phyloP scores from a whole-genome alignment of 805 yeast genomes.

The Middelhovenomyces tepae region DNA sequence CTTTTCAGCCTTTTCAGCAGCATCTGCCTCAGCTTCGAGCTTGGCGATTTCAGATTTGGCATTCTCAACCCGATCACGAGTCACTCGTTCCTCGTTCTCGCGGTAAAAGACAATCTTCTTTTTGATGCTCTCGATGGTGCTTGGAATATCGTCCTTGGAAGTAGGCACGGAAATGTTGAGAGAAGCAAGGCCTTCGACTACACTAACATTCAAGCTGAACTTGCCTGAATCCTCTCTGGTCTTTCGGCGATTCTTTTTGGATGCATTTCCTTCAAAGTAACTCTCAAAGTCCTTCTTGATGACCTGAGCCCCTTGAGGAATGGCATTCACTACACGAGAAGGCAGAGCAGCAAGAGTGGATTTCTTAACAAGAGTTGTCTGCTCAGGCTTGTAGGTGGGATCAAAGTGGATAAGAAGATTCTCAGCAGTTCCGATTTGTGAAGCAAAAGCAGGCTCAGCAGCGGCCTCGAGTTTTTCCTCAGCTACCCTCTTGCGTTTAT shows the following conservation, averaged over 20 bases:
- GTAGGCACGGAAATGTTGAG: slow-evolving; percentile 74
- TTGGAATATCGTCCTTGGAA: slow-evolving; percentile 58
- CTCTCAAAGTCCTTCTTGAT: slow-evolving; percentile 54
- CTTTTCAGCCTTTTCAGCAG: slow-evolving; percentile 9
- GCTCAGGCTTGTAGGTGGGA: slow-evolving; percentile 57
- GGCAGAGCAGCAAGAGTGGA: slow-evolving; percentile 24
- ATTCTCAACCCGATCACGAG: slow-evolving; percentile 62
- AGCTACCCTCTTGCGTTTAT: slow-evolving; percentile 54
- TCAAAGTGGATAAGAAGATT: slow-evolving; percentile 65
- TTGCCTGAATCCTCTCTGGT: slow-evolving; percentile 30
- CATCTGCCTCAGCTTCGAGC: slow-evolving; percentile 38
- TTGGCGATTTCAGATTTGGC: slow-evolving; percentile 73
- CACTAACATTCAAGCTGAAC: slow-evolving; percentile 71
- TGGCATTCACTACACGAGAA: slow-evolving; percentile 34
- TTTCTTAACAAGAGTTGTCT: slow-evolving; percentile 22
- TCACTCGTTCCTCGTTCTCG: slow-evolving; percentile 70
- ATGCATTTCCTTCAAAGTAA: slow-evolving; percentile 48
- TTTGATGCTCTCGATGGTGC: slow-evolving; percentile 57
- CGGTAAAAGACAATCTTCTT: slow-evolving; percentile 60
- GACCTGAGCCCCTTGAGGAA: slow-evolving; percentile 57
- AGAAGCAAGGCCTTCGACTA: slow-evolving; percentile 67
- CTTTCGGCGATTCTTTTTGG: slow-evolving; percentile 44
- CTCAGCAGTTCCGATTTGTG: slow-evolving; percentile 71
- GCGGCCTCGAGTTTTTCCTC: slow-evolving; percentile 65
- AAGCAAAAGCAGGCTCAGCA: slow-evolving; percentile 68